Evolutionary conservation across 768 basidiomycete species (phyloP).

Genomic region (Brasilioporus rufonigricans): DNA sequence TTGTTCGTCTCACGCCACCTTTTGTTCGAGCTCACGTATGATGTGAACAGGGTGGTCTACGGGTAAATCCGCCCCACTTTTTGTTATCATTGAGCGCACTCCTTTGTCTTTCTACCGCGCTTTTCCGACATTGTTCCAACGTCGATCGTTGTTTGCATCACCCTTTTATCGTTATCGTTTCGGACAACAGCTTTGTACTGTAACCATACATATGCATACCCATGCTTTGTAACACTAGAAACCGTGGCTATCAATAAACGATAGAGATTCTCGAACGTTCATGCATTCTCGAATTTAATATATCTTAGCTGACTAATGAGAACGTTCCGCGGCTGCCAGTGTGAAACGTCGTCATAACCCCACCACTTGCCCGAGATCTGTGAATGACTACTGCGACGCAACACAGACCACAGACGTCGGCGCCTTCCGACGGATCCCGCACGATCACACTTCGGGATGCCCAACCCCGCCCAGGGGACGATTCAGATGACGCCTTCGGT

Average conservation of each 20-base stretch:
- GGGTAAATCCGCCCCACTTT: constrained; percentile 29
- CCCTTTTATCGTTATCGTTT: constrained; percentile 23
- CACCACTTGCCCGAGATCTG: no score
- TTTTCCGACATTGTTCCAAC: constrained; percentile 9
- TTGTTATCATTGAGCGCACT: not conserved
- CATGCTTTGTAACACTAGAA: constrained; percentile 26
- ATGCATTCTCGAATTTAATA: not conserved
- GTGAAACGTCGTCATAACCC: no score
- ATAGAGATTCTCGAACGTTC: constrained; percentile 11
- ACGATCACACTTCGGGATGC: constrained; percentile 46
- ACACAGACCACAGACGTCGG: constrained; percentile 36
- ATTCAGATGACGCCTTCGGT: constrained; percentile 12
- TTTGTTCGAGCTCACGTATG: constrained; percentile 4
- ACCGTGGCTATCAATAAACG: constrained; percentile 13
- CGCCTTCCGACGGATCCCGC: constrained; percentile 52
- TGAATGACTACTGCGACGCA: constrained; percentile 26
- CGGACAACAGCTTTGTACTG: constrained; percentile 25
- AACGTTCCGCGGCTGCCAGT: no score
- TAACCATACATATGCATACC: constrained; percentile 23
- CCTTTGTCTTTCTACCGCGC: constrained; percentile 10
- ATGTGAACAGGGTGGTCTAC: constrained; percentile 39
- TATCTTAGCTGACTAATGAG: constrained; percentile 22
- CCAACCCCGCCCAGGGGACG: constrained; percentile 33
- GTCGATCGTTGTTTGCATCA: constrained; percentile 31
- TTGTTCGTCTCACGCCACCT: not conserved